phyloP scores from a whole-genome alignment of 2,329 filamentous ascomycete genomes.

The Aschersonia sp. region DNA sequence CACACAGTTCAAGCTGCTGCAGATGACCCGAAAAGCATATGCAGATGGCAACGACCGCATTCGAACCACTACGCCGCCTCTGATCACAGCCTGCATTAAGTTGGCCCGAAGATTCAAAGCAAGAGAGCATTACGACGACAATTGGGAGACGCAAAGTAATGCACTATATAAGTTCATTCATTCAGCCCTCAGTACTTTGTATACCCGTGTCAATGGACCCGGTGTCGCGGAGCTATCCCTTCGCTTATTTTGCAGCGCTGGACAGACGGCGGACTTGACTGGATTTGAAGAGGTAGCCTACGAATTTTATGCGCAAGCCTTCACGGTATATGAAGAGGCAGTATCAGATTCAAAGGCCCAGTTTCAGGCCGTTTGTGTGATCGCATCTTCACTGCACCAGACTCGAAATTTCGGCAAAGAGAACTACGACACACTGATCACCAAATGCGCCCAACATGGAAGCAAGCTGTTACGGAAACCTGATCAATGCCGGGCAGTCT shows the following conservation, averaged over 20 bases:
- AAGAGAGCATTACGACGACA: constrained; percentile 67
- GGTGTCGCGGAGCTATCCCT: constrained; percentile 79
- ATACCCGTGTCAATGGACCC: constrained; percentile 63
- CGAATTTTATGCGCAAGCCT: constrained; percentile 96
- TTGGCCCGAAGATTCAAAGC: constrained; percentile 79
- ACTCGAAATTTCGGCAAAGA: constrained; percentile 87
- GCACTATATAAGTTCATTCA: constrained; percentile 94
- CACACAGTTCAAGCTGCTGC: constrained; percentile 85
- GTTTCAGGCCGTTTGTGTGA: constrained; percentile 93
- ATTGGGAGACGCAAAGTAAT: constrained; percentile 51
- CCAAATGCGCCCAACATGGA: constrained; percentile 90
- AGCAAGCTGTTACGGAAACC: constrained; percentile 96
- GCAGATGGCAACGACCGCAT: constrained; percentile 88
- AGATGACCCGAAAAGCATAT: constrained; percentile 76
- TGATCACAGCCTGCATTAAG: constrained; percentile 82
- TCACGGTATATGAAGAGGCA: constrained; percentile 94
- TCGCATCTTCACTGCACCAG: constrained; percentile 78
- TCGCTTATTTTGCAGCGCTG: constrained; percentile 80
- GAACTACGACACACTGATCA: constrained; percentile 97
- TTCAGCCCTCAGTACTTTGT: constrained; percentile 71
- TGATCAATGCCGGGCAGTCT: constrained; percentile 93
- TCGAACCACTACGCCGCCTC: constrained; percentile 84
- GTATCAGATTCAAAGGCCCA: constrained; percentile 93
- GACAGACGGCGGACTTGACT: constrained; percentile 81
- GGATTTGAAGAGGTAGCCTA: constrained; percentile 94